Percentiles rank a stretch among this genome's conserved stretches.
Evolutionary conservation across 768 basidiomycete species (phyloP).

Genomic region (Tylopilus vinaceipallidus): DNA sequence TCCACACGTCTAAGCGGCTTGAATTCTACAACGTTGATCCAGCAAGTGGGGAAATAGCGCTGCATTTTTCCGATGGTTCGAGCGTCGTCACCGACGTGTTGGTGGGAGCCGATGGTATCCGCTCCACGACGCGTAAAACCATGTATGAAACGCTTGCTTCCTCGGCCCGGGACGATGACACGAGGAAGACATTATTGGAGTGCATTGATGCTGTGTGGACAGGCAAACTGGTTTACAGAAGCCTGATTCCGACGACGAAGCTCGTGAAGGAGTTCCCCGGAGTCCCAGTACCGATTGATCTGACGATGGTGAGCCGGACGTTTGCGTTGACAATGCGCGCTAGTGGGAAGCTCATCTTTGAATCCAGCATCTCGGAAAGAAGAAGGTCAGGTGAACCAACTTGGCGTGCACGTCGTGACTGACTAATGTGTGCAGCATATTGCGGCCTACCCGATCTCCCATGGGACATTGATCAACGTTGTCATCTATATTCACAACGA

Average conservation of each 20-base stretch:
- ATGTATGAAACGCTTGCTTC: conserved; percentile 25
- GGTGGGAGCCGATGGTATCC: conserved; percentile 44
- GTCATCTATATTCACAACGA: conserved; percentile 31
- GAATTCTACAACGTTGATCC: conserved; percentile 27
- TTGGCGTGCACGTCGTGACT: neutral
- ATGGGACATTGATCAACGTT: conserved; percentile 37
- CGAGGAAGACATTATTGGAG: conserved; percentile 9
- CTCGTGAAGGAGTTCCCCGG: conserved; percentile 35
- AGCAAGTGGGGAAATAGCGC: conserved; percentile 19
- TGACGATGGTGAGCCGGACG: conserved; percentile 21
- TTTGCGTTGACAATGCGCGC: neutral
- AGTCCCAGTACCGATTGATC: conserved; percentile 22
- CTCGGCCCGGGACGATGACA: conserved; percentile 1
- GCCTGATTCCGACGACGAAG: conserved; percentile 29
- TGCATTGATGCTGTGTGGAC: conserved; percentile 38
- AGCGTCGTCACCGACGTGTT: conserved; percentile 38
- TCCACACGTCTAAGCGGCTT: conserved; percentile 38
- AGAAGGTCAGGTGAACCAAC: conserved; percentile 8
- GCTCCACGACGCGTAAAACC: conserved; percentile 31
- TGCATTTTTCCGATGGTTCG: conserved; percentile 39
- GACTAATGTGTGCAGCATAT: conserved; percentile 33
- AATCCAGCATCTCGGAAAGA: conserved; percentile 28
- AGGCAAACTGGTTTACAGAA: conserved; percentile 41
- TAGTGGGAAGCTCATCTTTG: conserved; percentile 1
- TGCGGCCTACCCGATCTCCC: conserved; percentile 39